Percentiles rank a stretch among this genome's conserved stretches.
These are phyloP conservation scores for Silene uniflora DNA, from an alignment of 148 eudicot species.

Conservation along the genomic window DNA sequence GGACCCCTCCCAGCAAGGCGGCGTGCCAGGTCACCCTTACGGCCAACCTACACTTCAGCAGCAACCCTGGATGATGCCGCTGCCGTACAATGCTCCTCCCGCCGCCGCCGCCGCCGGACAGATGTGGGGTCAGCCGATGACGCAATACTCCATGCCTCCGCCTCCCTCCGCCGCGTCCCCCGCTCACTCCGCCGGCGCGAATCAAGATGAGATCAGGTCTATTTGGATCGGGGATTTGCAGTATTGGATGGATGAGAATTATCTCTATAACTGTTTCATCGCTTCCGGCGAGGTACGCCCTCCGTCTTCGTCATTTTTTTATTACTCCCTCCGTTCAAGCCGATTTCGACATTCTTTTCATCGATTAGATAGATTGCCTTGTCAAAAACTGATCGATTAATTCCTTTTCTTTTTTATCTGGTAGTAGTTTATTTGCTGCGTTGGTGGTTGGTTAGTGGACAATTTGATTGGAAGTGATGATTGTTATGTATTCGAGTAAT, in stretches of 20 bases:
- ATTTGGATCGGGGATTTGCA: conserved; percentile 97
- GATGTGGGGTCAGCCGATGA: conserved; percentile 24
- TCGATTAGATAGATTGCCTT: no score
- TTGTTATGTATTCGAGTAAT: no score
- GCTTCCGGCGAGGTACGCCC: conserved; percentile 63
- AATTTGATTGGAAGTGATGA: no score
- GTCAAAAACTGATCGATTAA: no score
- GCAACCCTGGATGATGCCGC: conserved; percentile 63
- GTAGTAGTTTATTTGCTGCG: no score
- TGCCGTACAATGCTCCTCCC: conserved; percentile 17
- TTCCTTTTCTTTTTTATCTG: no score
- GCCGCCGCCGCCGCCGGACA: conserved; percentile 23
- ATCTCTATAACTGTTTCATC: conserved; percentile 50
- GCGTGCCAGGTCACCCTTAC: conserved; percentile 32
- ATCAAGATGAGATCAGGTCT: conserved; percentile 64
- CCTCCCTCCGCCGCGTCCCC: conserved; percentile 18
- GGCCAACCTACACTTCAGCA: conserved; percentile 41
- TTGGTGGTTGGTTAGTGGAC: no score
- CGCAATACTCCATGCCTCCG: conserved; percentile 28
- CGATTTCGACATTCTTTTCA: no score
- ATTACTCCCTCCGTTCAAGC: no score
- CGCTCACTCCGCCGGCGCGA: conserved; percentile 9
- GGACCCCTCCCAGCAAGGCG: conserved; percentile 29
- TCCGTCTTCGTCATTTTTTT: no score
- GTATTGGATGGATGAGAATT: conserved; percentile 90